These are phyloP conservation scores for Ceratocystis colombiana DNA, from an alignment of 2,329 filamentous ascomycete genomes.

Conservation along the genomic window DNA sequence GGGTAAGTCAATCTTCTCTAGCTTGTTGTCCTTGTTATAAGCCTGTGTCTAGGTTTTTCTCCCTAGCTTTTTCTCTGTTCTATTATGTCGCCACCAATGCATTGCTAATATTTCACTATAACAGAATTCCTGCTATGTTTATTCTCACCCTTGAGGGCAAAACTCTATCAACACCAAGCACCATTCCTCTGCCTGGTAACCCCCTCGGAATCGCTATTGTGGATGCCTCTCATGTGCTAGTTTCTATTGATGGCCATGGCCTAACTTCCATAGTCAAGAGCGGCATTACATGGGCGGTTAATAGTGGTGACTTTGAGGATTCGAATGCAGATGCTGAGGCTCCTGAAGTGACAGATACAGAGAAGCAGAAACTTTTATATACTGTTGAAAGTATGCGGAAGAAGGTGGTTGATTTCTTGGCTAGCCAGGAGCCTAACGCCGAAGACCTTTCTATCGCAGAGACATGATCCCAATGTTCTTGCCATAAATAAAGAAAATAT, in stretches of 20 bases:
- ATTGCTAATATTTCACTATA: conserved; percentile 26
- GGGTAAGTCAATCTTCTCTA: conserved; percentile 31
- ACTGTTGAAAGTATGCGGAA: conserved; percentile 42
- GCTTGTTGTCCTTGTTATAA: background rate
- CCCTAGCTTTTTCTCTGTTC: background rate
- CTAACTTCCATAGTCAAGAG: conserved; percentile 25
- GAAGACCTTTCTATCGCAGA: conserved; percentile 13
- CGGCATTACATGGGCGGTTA: conserved; percentile 6
- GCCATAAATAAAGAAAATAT: too few species aligned
- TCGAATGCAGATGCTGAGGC: conserved; percentile 28
- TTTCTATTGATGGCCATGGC: conserved; percentile 27
- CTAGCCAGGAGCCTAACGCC: conserved; percentile 26
- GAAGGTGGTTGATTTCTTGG: conserved; percentile 30
- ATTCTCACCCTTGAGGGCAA: conserved; percentile 46
- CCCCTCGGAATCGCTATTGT: conserved; percentile 30
- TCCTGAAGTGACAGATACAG: conserved; percentile 33
- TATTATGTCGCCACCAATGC: background rate
- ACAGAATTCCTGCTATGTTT: conserved; percentile 53
- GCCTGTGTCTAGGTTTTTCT: background rate
- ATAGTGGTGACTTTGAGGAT: conserved; percentile 25
- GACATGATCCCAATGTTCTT: background rate
- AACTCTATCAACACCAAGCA: conserved; percentile 43
- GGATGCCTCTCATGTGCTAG: conserved; percentile 37
- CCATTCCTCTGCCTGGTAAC: conserved; percentile 29
- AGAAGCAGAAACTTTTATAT: conserved; percentile 39